Base-by-base conservation (phyloP, 2,329 filamentous ascomycete species). In the Ampelomyces quisqualis region DNA sequence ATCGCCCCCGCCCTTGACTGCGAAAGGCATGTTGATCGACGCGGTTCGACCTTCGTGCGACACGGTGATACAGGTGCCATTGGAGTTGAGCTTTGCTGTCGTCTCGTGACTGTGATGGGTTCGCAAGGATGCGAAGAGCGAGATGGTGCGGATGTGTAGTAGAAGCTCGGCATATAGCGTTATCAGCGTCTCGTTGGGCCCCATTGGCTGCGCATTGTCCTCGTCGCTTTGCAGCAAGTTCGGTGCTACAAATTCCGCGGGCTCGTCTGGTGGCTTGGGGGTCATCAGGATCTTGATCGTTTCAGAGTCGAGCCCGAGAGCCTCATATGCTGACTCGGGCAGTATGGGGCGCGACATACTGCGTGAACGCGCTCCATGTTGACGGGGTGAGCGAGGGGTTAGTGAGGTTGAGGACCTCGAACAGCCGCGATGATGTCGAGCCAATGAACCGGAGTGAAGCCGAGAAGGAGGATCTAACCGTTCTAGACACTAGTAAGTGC, bases 101-200 rank as follows among this genome's bases (percentile, higher is more conserved):
- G 73, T 77, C 20, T 68, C 61, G 21, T 65, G 55, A 38, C 69
- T 71, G 42, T 70, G 69, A 7, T 65, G 57, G 2, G 73, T 73
- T 17, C 68, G 65, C 5, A 81, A 62, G 2, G 75, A 77, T 2
- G 77, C 74, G 50, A 80, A 77, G 11, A 84, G 69, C 2, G 78
- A 79, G 28, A 82, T 68, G 45, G 81, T 79, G 28, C 78, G 76
- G 47, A 84, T 81, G 48, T 84, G 77, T 23, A 78, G 72, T 24
- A 84, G 68, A 11, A 81, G 72, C 60, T 84, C 81, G 17, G 79
- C 78, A 49, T 84, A 82, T 10, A 84, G 68, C 11, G 54, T 55
- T 31, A 68, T 68, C 24, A 51, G 54, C 11, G 58, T 53, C 35
- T 65, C 56, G 49, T 65, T 63, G 19, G 54, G 51, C 14, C 51